Percentiles rank a stretch among this genome's conserved stretches.
Conservation (phyloP, 768 basidiomycete genomes). For the Pleurotus citrinopileatus region DNA sequence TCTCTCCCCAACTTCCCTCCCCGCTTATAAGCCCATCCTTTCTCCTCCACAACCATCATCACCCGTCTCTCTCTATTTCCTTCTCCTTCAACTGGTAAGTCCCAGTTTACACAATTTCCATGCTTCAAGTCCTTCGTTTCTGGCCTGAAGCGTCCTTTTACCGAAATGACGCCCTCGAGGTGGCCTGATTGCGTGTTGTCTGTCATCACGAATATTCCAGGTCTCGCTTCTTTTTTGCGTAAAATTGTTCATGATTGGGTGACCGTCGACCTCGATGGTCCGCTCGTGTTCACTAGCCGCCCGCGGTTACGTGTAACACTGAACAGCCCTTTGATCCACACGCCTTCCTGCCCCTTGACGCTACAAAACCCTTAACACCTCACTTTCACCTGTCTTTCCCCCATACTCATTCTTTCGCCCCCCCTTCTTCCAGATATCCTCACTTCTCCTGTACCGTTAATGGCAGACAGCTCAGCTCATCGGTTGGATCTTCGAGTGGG, state of each 20-base stretch:
- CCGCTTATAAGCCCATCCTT: slow-evolving; percentile 6
- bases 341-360: slow-evolving; percentile 33
- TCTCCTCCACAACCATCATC: slow-evolving; percentile 1
- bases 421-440: slow-evolving; percentile 15
- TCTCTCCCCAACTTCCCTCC: slow-evolving; percentile 4
- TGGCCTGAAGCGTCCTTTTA: not conserved
- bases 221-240: slow-evolving; percentile 3
- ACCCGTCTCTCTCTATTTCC: not conserved
- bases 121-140: not conserved
- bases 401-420: slow-evolving; percentile 15
- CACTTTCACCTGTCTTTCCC: slow-evolving; percentile 15
- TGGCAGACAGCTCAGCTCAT: slow-evolving; percentile 72
- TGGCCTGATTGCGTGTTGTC: not conserved
- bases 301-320: slow-evolving; percentile 32
- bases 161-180: not conserved
- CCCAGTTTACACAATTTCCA: too few relatives aligned
- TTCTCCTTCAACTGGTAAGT: not conserved
- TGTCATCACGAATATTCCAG: not conserved
- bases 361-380: slow-evolving; percentile 23
- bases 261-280: not conserved
- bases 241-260: not conserved
- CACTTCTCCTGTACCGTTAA: slow-evolving; percentile 28
- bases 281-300: slow-evolving; percentile 23
- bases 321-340: slow-evolving; percentile 40
- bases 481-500: slow-evolving; percentile 87